Conservation (phyloP, 2,329 filamentous ascomycete species). For the Kalmusia sp. region DNA sequence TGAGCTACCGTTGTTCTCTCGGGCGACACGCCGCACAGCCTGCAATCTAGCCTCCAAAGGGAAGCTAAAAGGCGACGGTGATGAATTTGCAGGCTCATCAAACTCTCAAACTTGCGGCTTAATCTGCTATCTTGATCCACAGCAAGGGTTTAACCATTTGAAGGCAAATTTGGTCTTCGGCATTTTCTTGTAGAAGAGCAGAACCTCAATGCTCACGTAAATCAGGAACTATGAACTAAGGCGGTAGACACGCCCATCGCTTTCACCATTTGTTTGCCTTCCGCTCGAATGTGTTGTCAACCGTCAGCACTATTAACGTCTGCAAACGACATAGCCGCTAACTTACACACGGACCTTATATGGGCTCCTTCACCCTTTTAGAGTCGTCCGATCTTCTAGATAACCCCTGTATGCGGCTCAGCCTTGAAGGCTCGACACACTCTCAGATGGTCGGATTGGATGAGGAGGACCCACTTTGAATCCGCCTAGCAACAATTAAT, state of each 20-base stretch:
- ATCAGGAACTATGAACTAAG: background rate
- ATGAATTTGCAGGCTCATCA: background rate
- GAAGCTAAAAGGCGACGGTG: background rate
- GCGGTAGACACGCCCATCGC: background rate
- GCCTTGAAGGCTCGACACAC: background rate
- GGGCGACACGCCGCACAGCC: conserved; percentile 1
- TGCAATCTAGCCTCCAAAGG: background rate
- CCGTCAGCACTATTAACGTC: conserved; percentile 1
- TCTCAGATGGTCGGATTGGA: background rate
- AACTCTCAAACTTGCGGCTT: background rate
- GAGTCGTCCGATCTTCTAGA: background rate
- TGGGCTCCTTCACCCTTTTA: background rate
- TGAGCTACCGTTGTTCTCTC: background rate
- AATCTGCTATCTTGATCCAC: no score
- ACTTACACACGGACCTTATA: background rate
- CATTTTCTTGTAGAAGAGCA: background rate
- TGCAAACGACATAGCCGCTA: background rate
- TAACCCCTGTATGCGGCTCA: conserved; percentile 4
- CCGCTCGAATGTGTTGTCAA: background rate
- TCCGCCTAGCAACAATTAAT: background rate
- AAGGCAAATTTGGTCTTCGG: no score
- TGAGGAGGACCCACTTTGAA: background rate
- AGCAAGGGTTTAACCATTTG: background rate
- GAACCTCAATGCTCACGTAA: background rate
- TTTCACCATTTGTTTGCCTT: background rate